Evolutionary conservation across 1,284 basidiomycete species (phyloP), one percentile per base, ranked within the genome.

Genomic region (Cutaneotrichosporon sp.): DNA sequence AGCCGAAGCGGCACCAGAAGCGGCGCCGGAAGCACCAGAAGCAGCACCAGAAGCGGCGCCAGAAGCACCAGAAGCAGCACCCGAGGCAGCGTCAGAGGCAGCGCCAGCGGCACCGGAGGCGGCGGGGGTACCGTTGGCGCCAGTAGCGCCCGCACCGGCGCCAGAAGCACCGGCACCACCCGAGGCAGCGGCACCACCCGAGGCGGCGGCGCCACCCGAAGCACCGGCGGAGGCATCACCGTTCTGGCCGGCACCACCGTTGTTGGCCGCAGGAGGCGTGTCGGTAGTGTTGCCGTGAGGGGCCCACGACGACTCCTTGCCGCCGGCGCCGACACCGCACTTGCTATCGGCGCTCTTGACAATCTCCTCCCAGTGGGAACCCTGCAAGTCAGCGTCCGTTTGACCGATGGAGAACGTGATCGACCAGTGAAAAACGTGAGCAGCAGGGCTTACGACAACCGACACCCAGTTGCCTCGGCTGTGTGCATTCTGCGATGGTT

Each of bases 181-280:
- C 31, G 53, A 4, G 40, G 50, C 51, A 30, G 32, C 56, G 22
- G 16, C 58, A 32, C 40, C 22, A 34, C 36, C 61, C 22, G 13
- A 16, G 22, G 38, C 49, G 46, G 66, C 26, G 72, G 76, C 18
- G 58, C 72, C 55, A 49, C 49, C 53, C 36, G 55, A 26, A n/a
- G 56, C 56, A 42, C 40, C 57, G 56, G n/a, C 61, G 30, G 22
- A 26, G 21, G 47, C 57, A 22, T 5, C 22, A 9, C 56, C 56
- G 63, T 58, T 52, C 55, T 30, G 36, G 22, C 60, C 60, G 50
- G 30, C 63, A 16, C 26, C 10, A 47, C 31, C n/a, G 40, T 46
- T 30, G 49, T 42, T 49, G 31, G 34, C 14, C 10, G n/a, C 53
- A 38, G 30, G 36, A n/a, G 30, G 22, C 34, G 22, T 40, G 59